phyloP scores from a whole-genome alignment of 2,329 filamentous ascomycete genomes.

The Ceratocystis destructans region DNA sequence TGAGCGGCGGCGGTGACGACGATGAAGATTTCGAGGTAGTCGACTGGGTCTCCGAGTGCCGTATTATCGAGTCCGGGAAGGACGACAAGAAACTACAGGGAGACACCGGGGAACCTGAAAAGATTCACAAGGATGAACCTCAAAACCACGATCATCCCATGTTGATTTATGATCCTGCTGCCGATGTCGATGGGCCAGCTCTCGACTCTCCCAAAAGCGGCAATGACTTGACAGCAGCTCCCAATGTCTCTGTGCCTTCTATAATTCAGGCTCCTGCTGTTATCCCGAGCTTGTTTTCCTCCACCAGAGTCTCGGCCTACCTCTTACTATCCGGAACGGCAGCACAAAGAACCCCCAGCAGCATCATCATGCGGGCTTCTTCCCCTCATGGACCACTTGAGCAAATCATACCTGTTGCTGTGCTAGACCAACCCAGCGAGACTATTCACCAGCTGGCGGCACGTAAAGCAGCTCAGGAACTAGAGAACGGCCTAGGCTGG shows the following conservation, averaged over 20 bases:
- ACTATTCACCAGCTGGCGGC: slow-evolving; percentile 59
- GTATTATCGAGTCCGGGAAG: slow-evolving; percentile 28
- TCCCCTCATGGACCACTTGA: slow-evolving; percentile 43
- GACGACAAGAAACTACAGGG: slow-evolving; percentile 9
- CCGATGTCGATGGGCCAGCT: slow-evolving; percentile 31
- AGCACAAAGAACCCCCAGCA: slow-evolving; percentile 31
- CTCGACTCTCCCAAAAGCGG: slow-evolving; percentile 14
- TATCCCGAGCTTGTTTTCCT: slow-evolving; percentile 53
- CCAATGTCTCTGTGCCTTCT: slow-evolving; percentile 38
- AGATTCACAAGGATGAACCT: slow-evolving; percentile 21
- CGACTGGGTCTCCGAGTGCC: slow-evolving; percentile 39
- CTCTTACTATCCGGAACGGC: slow-evolving; percentile 44
- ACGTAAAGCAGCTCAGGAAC: slow-evolving; percentile 51
- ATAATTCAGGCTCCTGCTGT: slow-evolving; percentile 49
- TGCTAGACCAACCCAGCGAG: slow-evolving; percentile 32
- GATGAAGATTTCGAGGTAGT: slow-evolving; percentile 49
- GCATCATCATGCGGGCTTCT: slow-evolving; percentile 41
- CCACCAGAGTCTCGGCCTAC: slow-evolving; percentile 51
- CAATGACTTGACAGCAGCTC: slow-evolving; percentile 37
- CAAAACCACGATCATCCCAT: slow-evolving; percentile 31
- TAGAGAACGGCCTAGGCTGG: slow-evolving; percentile 60
- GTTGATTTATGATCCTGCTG: slow-evolving; percentile 44
- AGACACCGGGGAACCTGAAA: slow-evolving; percentile 17
- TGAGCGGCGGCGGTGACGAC: slow-evolving; percentile 7
- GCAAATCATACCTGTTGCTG: slow-evolving; percentile 49